Percentiles rank a stretch among this genome's conserved stretches.
Evolutionary conservation across 805 yeast genomes (phyloP).

Genomic region (Saturnispora galanensis): DNA sequence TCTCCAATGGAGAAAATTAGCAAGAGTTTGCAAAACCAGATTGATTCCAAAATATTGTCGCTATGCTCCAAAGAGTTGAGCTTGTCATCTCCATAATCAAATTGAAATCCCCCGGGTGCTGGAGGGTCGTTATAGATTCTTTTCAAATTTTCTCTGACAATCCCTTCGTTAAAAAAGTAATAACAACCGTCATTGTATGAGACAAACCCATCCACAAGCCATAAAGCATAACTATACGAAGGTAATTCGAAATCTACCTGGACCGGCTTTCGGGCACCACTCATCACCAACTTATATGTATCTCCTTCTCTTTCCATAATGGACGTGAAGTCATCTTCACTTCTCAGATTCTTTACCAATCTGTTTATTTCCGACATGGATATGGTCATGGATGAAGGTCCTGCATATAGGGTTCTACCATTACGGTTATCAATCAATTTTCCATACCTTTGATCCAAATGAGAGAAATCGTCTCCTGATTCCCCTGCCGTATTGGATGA

Average conservation of each 20-base stretch:
- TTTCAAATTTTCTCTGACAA: slow-evolving; percentile 57
- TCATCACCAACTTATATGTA: slow-evolving; percentile 60
- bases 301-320: slow-evolving; percentile 60
- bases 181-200: slow-evolving; percentile 79
- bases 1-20: slow-evolving; percentile 73
- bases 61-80: slow-evolving; percentile 23
- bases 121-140: slow-evolving; percentile 46
- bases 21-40: slow-evolving; percentile 71
- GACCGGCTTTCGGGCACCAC: slow-evolving; percentile 59
- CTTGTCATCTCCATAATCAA: slow-evolving; percentile 22
- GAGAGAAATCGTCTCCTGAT: slow-evolving; percentile 50
- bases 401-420: slow-evolving; percentile 68
- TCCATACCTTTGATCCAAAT: slow-evolving; percentile 63
- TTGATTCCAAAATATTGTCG: slow-evolving; percentile 59
- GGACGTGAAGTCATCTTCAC: slow-evolving; percentile 36
- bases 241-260: slow-evolving; percentile 67
- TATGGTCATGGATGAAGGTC: slow-evolving; percentile 74
- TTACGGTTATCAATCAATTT: slow-evolving; percentile 64
- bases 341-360: slow-evolving; percentile 12
- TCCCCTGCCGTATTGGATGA: neutral
- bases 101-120: slow-evolving; percentile 20
- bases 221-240: slow-evolving; percentile 64
- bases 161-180: slow-evolving; percentile 75
- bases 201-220: slow-evolving; percentile 64
- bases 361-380: slow-evolving; percentile 72